Conservation (phyloP, 1,139 yeast species). For the Scheffersomyces illinoinensis region DNA sequence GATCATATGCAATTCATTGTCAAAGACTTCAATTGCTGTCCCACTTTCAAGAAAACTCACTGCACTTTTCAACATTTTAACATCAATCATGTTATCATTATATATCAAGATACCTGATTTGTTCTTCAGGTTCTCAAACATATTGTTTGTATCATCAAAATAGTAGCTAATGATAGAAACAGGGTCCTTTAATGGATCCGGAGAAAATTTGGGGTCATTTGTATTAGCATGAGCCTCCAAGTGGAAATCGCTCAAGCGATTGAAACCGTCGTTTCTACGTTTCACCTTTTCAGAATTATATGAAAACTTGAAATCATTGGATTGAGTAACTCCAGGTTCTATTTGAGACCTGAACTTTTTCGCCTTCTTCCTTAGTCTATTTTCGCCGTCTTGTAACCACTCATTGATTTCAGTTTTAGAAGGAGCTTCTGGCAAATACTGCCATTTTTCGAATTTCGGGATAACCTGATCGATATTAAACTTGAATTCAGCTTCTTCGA, state of each 20-base stretch:
- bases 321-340: conserved; percentile 44
- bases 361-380: conserved; percentile 9
- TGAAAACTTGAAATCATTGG: conserved; percentile 34
- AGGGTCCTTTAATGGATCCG: conserved; percentile 68
- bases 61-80: conserved; percentile 6
- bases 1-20: conserved; percentile 58
- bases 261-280: conserved; percentile 48
- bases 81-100: conserved; percentile 3
- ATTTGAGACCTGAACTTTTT: conserved; percentile 48
- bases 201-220: conserved; percentile 41
- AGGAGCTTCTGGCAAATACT: conserved; percentile 33
- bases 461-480: background rate
- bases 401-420: conserved; percentile 18
- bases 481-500: conserved; percentile 1
- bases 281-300: conserved; percentile 30
- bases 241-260: conserved; percentile 53
- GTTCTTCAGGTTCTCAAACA: conserved; percentile 16
- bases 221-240: conserved; percentile 71
- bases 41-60: conserved; percentile 4
- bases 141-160: conserved; percentile 46
- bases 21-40: conserved; percentile 29
- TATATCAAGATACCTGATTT: conserved; percentile 34
- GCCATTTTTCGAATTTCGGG: conserved; percentile 22
- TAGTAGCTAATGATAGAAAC: conserved; percentile 65
- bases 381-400: conserved; percentile 23